Conservation (phyloP, 768 basidiomycete species). For the Mycena albidolilacea region DNA sequence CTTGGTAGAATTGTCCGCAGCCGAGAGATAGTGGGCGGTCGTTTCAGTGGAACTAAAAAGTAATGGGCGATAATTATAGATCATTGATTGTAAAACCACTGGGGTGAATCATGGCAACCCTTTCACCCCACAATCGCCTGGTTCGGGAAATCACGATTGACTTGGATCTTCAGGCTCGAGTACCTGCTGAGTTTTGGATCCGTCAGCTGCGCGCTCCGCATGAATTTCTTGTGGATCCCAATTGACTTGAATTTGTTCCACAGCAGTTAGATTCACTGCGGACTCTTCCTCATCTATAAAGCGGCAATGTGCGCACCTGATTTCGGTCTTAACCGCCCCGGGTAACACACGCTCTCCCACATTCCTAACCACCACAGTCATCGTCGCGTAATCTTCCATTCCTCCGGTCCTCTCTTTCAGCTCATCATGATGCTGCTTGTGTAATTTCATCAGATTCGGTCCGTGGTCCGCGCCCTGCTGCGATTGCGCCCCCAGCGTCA, state of each 20-base stretch:
- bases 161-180: conserved; percentile 10
- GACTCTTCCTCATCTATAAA: not conserved
- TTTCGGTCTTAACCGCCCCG: conserved; percentile 16
- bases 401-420: conserved; percentile 21
- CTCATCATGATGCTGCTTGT: conserved; percentile 30
- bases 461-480: not conserved
- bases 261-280: not conserved
- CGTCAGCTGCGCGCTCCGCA: conserved; percentile 18
- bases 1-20: too few relatives aligned
- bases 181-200: conserved; percentile 32
- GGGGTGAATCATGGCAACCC: too few relatives aligned
- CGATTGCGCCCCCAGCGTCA: not conserved
- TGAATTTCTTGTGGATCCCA: conserved; percentile 10
- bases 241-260: conserved; percentile 31
- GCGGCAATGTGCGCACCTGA: conserved; percentile 1
- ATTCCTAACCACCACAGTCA: conserved; percentile 17
- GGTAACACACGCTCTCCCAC: conserved; percentile 15
- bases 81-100: too few relatives aligned
- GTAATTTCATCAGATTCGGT: conserved; percentile 7
- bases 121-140: conserved; percentile 8
- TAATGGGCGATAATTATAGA: too few relatives aligned
- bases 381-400: conserved; percentile 28
- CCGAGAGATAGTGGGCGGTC: too few relatives aligned
- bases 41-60: too few relatives aligned
- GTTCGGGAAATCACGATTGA: conserved; percentile 20